These are phyloP conservation scores for Rhizophagus clarus DNA, from an alignment of 192 early-diverging fungal genomes.

Conservation along the genomic window DNA sequence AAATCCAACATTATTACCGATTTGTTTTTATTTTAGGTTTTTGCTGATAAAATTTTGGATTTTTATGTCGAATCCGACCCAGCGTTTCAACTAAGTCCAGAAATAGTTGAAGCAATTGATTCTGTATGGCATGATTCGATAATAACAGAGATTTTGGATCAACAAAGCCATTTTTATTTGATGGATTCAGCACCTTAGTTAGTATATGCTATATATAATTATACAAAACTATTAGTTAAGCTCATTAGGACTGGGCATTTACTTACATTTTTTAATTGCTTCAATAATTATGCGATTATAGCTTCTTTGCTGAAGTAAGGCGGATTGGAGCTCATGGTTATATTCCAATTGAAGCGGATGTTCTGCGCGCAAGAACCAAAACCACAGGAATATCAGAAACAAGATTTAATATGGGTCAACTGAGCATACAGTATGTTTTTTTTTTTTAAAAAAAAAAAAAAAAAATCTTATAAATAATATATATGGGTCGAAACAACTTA, in stretches of 20 bases:
- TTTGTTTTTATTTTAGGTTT: conserved; percentile 9
- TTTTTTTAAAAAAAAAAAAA: neutral
- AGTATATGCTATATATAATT: conserved; percentile 32
- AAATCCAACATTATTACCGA: neutral
- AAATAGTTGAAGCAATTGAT: conserved; percentile 73
- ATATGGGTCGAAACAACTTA: neutral
- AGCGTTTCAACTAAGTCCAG: conserved; percentile 54
- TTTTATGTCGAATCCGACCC: conserved; percentile 60
- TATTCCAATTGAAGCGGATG: conserved; percentile 91
- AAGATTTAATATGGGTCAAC: conserved; percentile 86
- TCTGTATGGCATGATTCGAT: conserved; percentile 73
- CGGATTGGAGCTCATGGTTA: conserved; percentile 84
- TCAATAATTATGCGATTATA: conserved; percentile 30
- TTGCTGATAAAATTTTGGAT: conserved; percentile 42
- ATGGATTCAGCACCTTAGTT: conserved; percentile 93
- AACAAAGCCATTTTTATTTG: conserved; percentile 82
- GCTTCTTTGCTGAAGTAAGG: conserved; percentile 90
- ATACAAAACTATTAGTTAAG: neutral
- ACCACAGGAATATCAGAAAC: conserved; percentile 98
- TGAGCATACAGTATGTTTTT: conserved; percentile 80
- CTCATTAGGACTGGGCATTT: neutral
- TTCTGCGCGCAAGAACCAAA: conserved; percentile 94
- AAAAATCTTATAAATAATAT: conserved; percentile 18
- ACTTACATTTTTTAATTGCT: neutral
- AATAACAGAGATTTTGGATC: conserved; percentile 64